Base-by-base conservation (phyloP, 1,284 basidiomycete species). In the Athelia sp. region DNA sequence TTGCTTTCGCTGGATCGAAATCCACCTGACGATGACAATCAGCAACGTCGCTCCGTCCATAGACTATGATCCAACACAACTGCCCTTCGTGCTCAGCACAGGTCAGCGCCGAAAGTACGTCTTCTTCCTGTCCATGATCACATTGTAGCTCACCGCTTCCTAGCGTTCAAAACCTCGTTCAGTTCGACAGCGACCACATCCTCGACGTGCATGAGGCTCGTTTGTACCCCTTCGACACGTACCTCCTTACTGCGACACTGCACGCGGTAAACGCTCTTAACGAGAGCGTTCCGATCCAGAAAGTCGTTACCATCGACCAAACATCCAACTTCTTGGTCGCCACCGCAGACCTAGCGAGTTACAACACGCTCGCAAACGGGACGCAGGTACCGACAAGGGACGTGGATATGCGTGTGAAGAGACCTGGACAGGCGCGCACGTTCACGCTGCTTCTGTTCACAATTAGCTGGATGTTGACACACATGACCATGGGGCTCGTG, bases 221-320 rank as follows among this genome's bases (percentile, higher is more conserved):
- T 6, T 59, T 80, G 3, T 82, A 81, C 56, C 80, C 80, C 1
- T 81, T 82, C 59, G 80, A 82, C 58, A 73, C 68, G 0, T 82
- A 82, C 57, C 54, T 65, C 22, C 67, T 82, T 17, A 69, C 76
- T 8, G 77, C 68, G 58, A 76, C 74, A 17, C 50, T 82, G 15
- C 70, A 71, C 3, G 74, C 68, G 1, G 56, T 67, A 22, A 61
- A 65, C 2, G 57, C 60, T 29, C 60, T 64, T 23, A 73, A 76
- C 53, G 40, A 60, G 26, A 67, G 68, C 2, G 46, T 78, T n/a
- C 67, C 72, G 9, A 74, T 82, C 50, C 68, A 61, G 22, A 70
- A 69, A 48, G 51, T 77, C 1, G 60, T 68, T 8, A 75, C 76
- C 10, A 66, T 81, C 24, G 63, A 70, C 35, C 57, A 70, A 31